Conservation (phyloP, 2,329 filamentous ascomycete species). For the Knoxdaviesia capensis region DNA sequence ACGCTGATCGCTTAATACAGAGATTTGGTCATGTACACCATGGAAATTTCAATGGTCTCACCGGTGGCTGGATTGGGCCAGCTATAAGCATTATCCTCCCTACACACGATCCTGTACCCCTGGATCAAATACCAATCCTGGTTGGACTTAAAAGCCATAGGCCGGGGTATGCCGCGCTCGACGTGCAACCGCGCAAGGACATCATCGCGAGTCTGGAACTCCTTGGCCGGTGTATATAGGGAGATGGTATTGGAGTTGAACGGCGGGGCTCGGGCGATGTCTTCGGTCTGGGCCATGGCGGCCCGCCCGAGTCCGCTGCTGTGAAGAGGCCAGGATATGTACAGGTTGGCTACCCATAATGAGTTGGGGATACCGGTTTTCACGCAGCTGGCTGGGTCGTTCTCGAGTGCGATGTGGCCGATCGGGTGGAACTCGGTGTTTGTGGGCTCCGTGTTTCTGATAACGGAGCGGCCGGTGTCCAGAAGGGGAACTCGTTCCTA, state of each 20-base stretch:
- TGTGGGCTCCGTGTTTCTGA: constrained; percentile 8
- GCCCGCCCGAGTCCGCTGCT: constrained; percentile 14
- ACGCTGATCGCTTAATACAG: no score
- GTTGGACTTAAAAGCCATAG: constrained; percentile 8
- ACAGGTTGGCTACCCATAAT: constrained; percentile 19
- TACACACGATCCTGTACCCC: constrained; percentile 8
- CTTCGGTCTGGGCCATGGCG: constrained; percentile 16
- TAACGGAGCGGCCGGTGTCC: constrained; percentile 11
- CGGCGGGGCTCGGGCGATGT: constrained; percentile 11
- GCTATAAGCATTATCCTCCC: constrained; percentile 6
- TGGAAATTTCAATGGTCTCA: background rate
- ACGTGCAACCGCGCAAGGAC: constrained; percentile 9
- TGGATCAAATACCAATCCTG: constrained; percentile 13
- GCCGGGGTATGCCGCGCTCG: constrained; percentile 8
- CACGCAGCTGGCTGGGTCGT: constrained; percentile 8
- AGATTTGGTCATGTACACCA: no score
- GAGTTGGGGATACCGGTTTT: constrained; percentile 5
- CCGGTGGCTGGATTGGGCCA: constrained; percentile 6
- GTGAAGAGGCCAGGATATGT: constrained; percentile 18
- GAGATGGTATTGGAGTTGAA: constrained; percentile 13
- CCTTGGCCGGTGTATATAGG: constrained; percentile 15
- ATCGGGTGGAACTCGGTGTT: constrained; percentile 14
- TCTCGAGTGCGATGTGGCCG: constrained; percentile 18
- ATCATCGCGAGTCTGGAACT: constrained; percentile 11
- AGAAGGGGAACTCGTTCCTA: constrained; percentile 13